Evolutionary conservation across 2,329 filamentous ascomycete species (phyloP).

Genomic region (Celoporthe dispersa): DNA sequence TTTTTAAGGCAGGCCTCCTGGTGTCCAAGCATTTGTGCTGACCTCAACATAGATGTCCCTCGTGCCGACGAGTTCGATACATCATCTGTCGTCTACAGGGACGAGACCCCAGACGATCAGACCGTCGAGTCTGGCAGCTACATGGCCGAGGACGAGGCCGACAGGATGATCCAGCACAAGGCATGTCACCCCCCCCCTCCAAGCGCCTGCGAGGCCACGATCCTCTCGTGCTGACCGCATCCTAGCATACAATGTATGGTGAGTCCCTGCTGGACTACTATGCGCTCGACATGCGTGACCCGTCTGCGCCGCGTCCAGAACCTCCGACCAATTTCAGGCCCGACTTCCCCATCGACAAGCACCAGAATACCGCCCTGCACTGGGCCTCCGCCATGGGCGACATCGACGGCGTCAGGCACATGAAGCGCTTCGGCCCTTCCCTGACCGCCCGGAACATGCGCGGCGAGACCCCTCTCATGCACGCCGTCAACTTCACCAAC

Average conservation of each 20-base stretch:
- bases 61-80: conserved; percentile 67
- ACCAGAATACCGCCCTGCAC: conserved; percentile 89
- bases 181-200: conserved; percentile 10
- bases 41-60: conserved; percentile 39
- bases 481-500: conserved; percentile 94
- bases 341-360: conserved; percentile 90
- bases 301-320: conserved; percentile 71
- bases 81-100: conserved; percentile 38
- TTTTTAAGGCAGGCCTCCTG: conserved; percentile 3
- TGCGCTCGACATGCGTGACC: conserved; percentile 80
- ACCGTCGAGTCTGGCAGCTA: conserved; percentile 85
- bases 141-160: conserved; percentile 79
- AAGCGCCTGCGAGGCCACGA: no score
- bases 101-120: conserved; percentile 81
- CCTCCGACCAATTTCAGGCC: conserved; percentile 87
- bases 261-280: conserved; percentile 97
- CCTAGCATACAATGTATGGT: conserved; percentile 87
- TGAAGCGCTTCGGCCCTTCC: conserved; percentile 80
- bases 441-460: conserved; percentile 71
- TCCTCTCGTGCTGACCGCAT: conserved; percentile 60
- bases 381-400: conserved; percentile 99
- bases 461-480: conserved; percentile 91
- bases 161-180: conserved; percentile 61
- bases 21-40: conserved; percentile 29
- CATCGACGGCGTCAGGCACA: conserved; percentile 84